Percentiles rank a stretch among this genome's conserved stretches.
Conservation (phyloP, 345 rosid species). For the Eutrema japonicum region DNA sequence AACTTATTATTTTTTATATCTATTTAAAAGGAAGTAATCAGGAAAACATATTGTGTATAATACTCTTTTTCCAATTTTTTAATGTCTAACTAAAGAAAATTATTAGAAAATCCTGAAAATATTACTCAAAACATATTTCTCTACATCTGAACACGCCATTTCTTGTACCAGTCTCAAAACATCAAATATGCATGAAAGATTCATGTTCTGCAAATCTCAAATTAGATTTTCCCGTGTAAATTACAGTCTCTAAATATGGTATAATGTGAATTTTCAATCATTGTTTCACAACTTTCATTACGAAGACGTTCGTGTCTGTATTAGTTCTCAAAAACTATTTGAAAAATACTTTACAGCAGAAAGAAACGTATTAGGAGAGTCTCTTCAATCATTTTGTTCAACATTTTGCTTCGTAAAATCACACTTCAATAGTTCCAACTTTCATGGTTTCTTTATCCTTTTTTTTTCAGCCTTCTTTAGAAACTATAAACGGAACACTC, state of each 20-base stretch:
- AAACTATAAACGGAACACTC: neutral
- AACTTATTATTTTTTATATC: too few relatives aligned
- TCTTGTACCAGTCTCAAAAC: neutral
- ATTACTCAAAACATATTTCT: neutral
- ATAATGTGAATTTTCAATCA: neutral
- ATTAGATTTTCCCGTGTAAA: neutral
- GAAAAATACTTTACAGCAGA: neutral
- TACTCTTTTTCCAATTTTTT: too few relatives aligned
- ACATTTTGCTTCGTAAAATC: neutral
- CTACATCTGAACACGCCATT: neutral
- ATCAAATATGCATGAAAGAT: constrained; percentile 12
- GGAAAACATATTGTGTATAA: too few relatives aligned
- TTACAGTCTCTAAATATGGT: neutral
- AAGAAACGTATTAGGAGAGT: neutral
- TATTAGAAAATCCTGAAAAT: neutral
- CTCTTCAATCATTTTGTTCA: neutral
- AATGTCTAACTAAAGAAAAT: neutral
- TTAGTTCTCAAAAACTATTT: too few relatives aligned
- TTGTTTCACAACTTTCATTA: neutral
- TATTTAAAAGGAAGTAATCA: too few relatives aligned
- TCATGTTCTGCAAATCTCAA: neutral
- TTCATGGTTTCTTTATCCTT: neutral
- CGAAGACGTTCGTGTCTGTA: neutral
- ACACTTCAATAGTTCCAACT: neutral
- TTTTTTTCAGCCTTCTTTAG: neutral